Evolutionary conservation across 768 basidiomycete species (phyloP).

Genomic region (Fomitopsis pulvina): DNA sequence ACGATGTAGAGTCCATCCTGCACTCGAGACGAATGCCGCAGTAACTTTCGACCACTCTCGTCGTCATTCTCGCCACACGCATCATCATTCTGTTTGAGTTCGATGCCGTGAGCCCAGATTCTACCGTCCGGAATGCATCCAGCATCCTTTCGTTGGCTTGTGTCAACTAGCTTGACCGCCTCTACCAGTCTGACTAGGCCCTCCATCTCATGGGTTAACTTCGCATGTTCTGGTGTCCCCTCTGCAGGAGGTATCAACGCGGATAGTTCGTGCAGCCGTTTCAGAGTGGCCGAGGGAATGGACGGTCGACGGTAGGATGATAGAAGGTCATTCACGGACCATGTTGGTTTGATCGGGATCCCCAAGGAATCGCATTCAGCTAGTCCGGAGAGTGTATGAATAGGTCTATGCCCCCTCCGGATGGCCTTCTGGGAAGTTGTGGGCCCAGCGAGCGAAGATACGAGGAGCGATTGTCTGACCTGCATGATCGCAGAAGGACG

Average conservation of each 20-base stretch:
- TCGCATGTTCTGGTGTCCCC: constrained; percentile 44
- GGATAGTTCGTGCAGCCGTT: constrained; percentile 62
- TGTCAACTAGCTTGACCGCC: constrained; percentile 63
- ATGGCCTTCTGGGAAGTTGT: too few relatives aligned
- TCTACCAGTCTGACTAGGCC: constrained; percentile 74
- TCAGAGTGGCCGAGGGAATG: constrained; percentile 50
- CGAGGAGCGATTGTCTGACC: too few relatives aligned
- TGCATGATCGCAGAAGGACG: too few relatives aligned
- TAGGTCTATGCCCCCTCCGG: neutral
- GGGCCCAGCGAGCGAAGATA: too few relatives aligned
- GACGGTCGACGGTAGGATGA: constrained; percentile 71
- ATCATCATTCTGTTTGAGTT: constrained; percentile 14
- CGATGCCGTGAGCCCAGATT: constrained; percentile 32
- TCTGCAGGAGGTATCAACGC: constrained; percentile 63
- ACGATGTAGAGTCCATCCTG: constrained; percentile 16
- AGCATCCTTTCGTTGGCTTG: constrained; percentile 1
- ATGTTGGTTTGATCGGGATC: constrained; percentile 62
- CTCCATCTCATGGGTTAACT: constrained; percentile 54
- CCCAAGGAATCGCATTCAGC: constrained; percentile 41
- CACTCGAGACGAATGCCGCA: constrained; percentile 10
- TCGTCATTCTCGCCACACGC: neutral
- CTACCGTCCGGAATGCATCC: constrained; percentile 33
- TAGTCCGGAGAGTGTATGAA: neutral
- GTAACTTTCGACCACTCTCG: constrained; percentile 7
- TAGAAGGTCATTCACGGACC: constrained; percentile 74